These are phyloP conservation scores for Hydrangea macrophylla DNA, from an alignment of 148 eudicot species.

Conservation along the genomic window DNA sequence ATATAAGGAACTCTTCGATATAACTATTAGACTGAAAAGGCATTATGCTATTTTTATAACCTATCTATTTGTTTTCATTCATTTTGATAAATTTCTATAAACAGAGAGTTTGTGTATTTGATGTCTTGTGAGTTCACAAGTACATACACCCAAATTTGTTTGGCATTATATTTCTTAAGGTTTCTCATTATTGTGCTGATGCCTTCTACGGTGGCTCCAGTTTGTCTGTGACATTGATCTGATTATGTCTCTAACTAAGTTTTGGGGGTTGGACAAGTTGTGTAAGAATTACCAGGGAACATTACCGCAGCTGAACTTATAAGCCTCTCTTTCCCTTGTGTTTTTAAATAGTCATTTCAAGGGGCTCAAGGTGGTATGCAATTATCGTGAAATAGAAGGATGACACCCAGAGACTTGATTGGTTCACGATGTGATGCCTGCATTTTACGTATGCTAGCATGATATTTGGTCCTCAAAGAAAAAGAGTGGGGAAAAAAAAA, in stretches of 20 bases:
- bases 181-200: not conserved
- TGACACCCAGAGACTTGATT: not conserved
- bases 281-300: not conserved
- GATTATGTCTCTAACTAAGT: not conserved
- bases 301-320: no score
- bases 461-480: no score
- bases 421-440: no score
- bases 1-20: not conserved
- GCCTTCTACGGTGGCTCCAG: not conserved
- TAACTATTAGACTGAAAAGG: not conserved
- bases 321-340: no score
- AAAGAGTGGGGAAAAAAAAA: no score
- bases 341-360: no score
- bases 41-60: not conserved
- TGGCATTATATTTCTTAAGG: not conserved
- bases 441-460: no score
- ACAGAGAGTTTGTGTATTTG: not conserved
- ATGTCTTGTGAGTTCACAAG: not conserved
- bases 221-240: not conserved
- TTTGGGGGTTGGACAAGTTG: no score
- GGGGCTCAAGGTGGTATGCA: no score
- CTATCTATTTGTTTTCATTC: not conserved
- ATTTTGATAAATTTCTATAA: not conserved
- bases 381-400: no score
- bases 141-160: not conserved